Evolutionary conservation across 2,329 filamentous ascomycete species (phyloP), one percentile per base, ranked within the genome.

Genomic region (Lachnellula suecica): DNA sequence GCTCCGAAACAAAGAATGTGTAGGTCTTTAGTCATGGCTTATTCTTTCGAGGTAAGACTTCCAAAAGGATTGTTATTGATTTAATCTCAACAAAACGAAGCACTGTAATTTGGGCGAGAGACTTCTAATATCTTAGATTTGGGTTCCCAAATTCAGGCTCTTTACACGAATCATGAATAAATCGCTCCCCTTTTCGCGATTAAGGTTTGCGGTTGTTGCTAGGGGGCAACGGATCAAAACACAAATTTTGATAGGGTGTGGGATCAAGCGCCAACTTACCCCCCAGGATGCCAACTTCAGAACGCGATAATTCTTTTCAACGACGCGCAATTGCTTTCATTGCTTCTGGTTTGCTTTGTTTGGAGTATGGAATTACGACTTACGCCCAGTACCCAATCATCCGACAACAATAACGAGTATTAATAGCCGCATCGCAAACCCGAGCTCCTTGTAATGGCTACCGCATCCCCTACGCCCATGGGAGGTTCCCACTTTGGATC

Each of bases 381-480:
- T 52, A 49, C 52, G 56, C 58, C 53, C 51, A 54, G 48, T 23
- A 51, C 58, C 34, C 37, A 24, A 55, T 41, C 37, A 35, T 49
- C 45, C 31, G 47, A 52, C 44, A 46, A 44, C 38, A 35, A 49
- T 25, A 45, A 49, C 51, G 31, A 53, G 20, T 40, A 56, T 52
- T 53, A 47, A 56, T 46, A 51, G 56, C 51, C 47, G 31, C 31
- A 58, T 52, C 46, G 40, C 48, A 51, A 49, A 56, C 25, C 46
- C 24, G 38, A 17, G 10, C 19, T 25, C 29, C 34, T 42, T 15
- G 23, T 42, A 58, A 82, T 82, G 79, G 72, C 79, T 53, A 72
- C 76, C 49, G 73, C 72, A 58, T 83, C 80, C 60, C 80, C 79
- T 50, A 83, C 81, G 4, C 79, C 82, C 31, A 71, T 78, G 63